Percentiles rank a stretch among this genome's conserved stretches.
Evolutionary conservation across 1,139 yeast genomes (phyloP).

Genomic region (Diutina siamensis): DNA sequence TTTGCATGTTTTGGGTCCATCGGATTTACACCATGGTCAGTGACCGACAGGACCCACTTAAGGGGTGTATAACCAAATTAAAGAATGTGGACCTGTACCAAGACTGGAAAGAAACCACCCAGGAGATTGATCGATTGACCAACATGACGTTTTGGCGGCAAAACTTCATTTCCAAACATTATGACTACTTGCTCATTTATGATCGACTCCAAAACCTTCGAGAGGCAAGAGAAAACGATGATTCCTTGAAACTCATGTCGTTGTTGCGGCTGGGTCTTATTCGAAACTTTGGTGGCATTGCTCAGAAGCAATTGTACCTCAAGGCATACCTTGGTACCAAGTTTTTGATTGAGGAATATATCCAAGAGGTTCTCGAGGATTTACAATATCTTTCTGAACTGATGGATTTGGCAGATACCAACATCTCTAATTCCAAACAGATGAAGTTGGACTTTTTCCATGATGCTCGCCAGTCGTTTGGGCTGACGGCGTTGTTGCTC

Average conservation of each 20-base stretch:
- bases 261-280: constrained; percentile 72
- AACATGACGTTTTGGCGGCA: constrained; percentile 78
- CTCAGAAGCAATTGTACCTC: constrained; percentile 67
- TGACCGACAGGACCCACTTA: constrained; percentile 27
- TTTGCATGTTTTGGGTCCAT: constrained; percentile 48
- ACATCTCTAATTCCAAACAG: constrained; percentile 40
- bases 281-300: constrained; percentile 85
- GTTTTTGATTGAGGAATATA: constrained; percentile 74
- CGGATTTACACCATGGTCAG: constrained; percentile 24
- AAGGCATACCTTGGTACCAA: constrained; percentile 85
- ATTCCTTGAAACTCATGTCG: constrained; percentile 50
- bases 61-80: constrained; percentile 27
- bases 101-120: constrained; percentile 52
- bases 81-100: constrained; percentile 36
- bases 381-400: constrained; percentile 42
- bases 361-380: constrained; percentile 63
- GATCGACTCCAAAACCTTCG: constrained; percentile 56
- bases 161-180: constrained; percentile 69
- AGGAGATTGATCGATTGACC: constrained; percentile 50
- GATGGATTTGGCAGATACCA: constrained; percentile 15
- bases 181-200: constrained; percentile 74
- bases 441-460: constrained; percentile 75
- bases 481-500: constrained; percentile 77
- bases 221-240: constrained; percentile 50
- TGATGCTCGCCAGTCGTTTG: constrained; percentile 82